A percentile compares a stretch with the other conserved stretches of the same genome.
Conservation (phyloP, 2,329 filamentous ascomycete genomes). For the Xylaria sp. region DNA sequence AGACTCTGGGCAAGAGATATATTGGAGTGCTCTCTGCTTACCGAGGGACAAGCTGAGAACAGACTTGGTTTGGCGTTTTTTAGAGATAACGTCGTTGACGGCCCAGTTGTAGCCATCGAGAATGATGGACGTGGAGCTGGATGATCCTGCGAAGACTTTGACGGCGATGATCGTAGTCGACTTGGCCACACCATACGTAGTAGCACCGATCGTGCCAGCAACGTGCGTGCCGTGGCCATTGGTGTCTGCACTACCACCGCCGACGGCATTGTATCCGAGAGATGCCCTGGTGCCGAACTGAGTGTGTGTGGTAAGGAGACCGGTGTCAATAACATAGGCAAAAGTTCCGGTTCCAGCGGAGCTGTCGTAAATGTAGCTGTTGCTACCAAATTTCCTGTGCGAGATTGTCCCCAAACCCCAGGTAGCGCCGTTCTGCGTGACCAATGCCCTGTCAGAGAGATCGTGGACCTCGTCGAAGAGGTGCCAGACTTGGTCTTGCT, state of each 20-base stretch:
- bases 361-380: conserved; percentile 39
- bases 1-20: background rate
- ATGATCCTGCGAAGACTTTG: conserved; percentile 38
- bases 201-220: conserved; percentile 41
- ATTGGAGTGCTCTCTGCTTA: conserved; percentile 9
- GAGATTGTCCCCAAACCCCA: conserved; percentile 47
- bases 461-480: conserved; percentile 23
- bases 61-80: conserved; percentile 37
- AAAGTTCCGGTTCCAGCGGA: conserved; percentile 39
- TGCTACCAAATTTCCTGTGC: conserved; percentile 31
- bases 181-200: conserved; percentile 43
- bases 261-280: conserved; percentile 30
- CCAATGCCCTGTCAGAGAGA: conserved; percentile 24
- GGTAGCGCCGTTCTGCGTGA: conserved; percentile 33
- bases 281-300: conserved; percentile 40
- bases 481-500: conserved; percentile 30
- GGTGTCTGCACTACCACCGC: conserved; percentile 31
- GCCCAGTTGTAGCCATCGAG: conserved; percentile 36
- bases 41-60: conserved; percentile 53
- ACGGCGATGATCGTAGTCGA: conserved; percentile 37
- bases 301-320: conserved; percentile 41
- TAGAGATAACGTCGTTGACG: conserved; percentile 41
- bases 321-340: conserved; percentile 52
- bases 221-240: conserved; percentile 45
- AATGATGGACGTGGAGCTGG: conserved; percentile 26